These are phyloP conservation scores for Marasmius sp. DNA, from an alignment of 1,284 basidiomycete species.

Conservation along the genomic window DNA sequence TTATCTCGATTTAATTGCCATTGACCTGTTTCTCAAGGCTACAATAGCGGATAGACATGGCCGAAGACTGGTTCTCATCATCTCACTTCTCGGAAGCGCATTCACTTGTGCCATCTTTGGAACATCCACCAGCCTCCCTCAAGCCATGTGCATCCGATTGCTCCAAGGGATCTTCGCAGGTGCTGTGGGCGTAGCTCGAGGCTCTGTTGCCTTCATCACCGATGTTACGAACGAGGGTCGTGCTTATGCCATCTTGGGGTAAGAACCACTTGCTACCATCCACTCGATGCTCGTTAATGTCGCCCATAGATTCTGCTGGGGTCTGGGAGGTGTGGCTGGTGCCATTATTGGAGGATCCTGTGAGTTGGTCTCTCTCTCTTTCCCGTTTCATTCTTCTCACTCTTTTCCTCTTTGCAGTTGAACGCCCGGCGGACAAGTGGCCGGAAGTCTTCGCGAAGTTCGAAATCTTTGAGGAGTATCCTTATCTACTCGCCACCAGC, in stretches of 20 bases:
- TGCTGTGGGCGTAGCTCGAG: conserved; percentile 89
- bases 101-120: conserved; percentile 84
- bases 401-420: conserved; percentile 49
- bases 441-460: conserved; percentile 69
- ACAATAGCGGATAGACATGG: conserved; percentile 93
- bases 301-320: conserved; percentile 80
- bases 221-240: conserved; percentile 90
- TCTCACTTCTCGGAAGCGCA: conserved; percentile 84
- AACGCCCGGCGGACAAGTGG: conserved; percentile 85
- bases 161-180: conserved; percentile 96
- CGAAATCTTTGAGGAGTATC: conserved; percentile 76
- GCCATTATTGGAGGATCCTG: conserved; percentile 86
- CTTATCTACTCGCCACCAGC: conserved; percentile 90
- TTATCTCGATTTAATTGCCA: neutral
- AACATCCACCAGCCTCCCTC: conserved; percentile 75
- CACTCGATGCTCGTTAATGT: conserved; percentile 1
- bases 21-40: conserved; percentile 53
- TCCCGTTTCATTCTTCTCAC: conserved; percentile 3
- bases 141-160: conserved; percentile 88
- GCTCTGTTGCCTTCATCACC: conserved; percentile 86
- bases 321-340: conserved; percentile 90
- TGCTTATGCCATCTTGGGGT: conserved; percentile 93
- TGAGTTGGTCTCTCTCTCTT: conserved; percentile 36
- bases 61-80: conserved; percentile 79
- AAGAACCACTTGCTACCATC: conserved; percentile 15